Conservation (phyloP, 208 protist species). For the Acanthamoeba triangularis region DNA sequence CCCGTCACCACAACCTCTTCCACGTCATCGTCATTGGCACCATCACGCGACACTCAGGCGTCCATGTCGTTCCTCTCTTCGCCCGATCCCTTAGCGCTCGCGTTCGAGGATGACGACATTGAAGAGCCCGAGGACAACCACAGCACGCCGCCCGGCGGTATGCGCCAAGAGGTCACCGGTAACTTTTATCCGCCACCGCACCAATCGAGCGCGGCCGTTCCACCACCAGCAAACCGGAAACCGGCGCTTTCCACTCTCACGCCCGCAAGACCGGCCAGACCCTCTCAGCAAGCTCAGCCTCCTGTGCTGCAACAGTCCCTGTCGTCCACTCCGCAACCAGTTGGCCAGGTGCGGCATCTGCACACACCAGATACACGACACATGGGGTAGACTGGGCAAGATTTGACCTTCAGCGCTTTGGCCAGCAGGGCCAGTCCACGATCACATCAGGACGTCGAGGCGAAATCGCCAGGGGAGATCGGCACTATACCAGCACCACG, state of each 20-base stretch:
- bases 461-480: background rate
- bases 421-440: too few species aligned
- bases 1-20: background rate
- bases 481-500: background rate
- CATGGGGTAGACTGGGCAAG: too few species aligned
- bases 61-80: background rate
- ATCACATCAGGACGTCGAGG: background rate
- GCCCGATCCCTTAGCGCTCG: background rate
- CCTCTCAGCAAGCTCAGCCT: background rate
- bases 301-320: background rate
- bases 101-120: background rate
- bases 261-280: background rate
- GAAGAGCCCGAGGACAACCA: background rate
- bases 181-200: background rate
- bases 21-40: too few species aligned
- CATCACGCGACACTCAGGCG: background rate
- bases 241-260: background rate
- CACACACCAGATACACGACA: background rate
- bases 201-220: background rate
- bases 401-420: too few species aligned
- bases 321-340: background rate
- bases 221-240: background rate
- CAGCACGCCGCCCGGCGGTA: background rate
- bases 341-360: background rate
- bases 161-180: background rate